Base-by-base conservation (phyloP, 805 yeast genomes). In the Blastobotrys robertii region DNA sequence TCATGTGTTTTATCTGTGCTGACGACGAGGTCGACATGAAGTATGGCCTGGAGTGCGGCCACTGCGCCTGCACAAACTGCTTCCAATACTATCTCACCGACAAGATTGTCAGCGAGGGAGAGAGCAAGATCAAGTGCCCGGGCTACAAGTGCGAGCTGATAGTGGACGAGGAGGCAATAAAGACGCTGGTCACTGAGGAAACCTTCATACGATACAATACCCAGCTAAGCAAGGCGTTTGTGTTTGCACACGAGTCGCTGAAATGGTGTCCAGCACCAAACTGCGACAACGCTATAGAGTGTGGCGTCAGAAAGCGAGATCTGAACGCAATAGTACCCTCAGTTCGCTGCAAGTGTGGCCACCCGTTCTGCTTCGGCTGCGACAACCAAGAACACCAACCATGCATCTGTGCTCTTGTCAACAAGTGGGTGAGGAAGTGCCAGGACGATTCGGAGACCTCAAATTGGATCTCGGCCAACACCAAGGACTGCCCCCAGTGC, bases 211-310 rank as follows among this genome's bases (percentile, higher is more conserved):
- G 47, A 52, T 61, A 53, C 47, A 38, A 30, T 29, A 37, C 44
- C 5, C 47, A 52, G 14, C 51, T 52, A 14, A 42, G 48, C 7
- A 73, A 66, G 44, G 59, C 67, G 22, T 79, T 70, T 53, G 72
- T 81, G n/a, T 72, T 72, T 11, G 67, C 72, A 38, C 70, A 73
- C 45, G 59, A 65, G 37, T 69, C 41, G 55, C 68, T 70, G 52
- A 74, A 73, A 50, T 80, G 86, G 82, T 88, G 97, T 60, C 95
- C 96, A 0, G 80, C 83, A 1, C 80, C 88, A 0, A 94, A 83
- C 56, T 84, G 96, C 58, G 67, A 70, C 35, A 64, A 71, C 37
- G 69, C 84, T 16, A 70, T 85, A 30, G 72, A 70, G 46, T 56
- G 70, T 31, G 49, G 52, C 10, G 64, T 52, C 42, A 52, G 45